Base-by-base conservation (phyloP, 371 early-diverging fungal species). In the Dentiscutata heterogama region DNA sequence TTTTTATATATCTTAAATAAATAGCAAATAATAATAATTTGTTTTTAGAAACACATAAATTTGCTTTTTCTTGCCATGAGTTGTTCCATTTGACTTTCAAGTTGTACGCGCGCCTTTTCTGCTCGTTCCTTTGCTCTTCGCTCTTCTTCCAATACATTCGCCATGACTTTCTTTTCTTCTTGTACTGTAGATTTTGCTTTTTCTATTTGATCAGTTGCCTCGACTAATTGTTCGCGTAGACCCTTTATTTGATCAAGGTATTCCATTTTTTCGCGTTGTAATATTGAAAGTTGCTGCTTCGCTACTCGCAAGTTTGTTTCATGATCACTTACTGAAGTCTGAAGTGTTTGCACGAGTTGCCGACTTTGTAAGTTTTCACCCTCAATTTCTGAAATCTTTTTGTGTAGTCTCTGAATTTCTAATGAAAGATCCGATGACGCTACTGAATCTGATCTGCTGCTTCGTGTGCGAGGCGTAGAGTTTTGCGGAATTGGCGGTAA, bases 11-110 rank as follows among this genome's bases (percentile, higher is more conserved):
- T 46, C 7, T 10, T 46, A 11, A 10, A 46, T 46, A 10, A 46
- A 46, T 10, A 46, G 1, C 46, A 6, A 46, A 10, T 46, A 46
- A 46, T 46, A 46, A 46, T 46, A 46, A 6, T 46, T 46, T 11
- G 5, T 46, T 46, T 11, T 29, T 86, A 86, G 63, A 86, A 85
- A 68, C 86, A 86, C 83, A 86, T 84, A 54, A 86, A 86, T 63
- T 86, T 86, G 83, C 83, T 83, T 82, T 83, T 85, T 51, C 84
- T 85, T 67, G 83, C 82, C 42, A 86, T 84, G 54, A 86, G 70
- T 35, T 85, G 83, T 58, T 86, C 86, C 70, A 86, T 64, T 58
- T 83, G 84, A 29, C 74, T 82, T 67, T 86, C 86, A 42, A 86
- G 74, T 16, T 78, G 68, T 39, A 81, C 77, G 53, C 83, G 60